Evolutionary conservation across 2,329 filamentous ascomycete species (phyloP).

Genomic region (Parafenestella ontariensis): DNA sequence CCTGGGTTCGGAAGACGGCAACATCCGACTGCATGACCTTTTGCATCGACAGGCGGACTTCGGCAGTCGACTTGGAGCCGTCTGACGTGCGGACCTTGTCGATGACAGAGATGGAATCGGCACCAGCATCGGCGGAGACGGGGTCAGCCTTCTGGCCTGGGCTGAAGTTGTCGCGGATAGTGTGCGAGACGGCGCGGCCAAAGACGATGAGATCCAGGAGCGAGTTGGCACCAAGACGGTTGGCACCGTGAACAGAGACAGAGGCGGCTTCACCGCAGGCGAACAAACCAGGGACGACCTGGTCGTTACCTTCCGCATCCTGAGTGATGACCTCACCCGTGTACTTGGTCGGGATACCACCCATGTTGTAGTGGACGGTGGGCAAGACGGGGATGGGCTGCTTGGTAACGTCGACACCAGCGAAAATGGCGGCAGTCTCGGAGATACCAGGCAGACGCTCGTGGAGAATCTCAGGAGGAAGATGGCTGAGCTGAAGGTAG

Average conservation of each 20-base stretch:
- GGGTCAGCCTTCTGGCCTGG: slow-evolving; percentile 82
- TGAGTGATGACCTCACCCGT: slow-evolving; percentile 94
- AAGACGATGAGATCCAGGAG: slow-evolving; percentile 97
- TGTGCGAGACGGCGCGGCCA: slow-evolving; percentile 95
- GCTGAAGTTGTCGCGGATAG: slow-evolving; percentile 91
- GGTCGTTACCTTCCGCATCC: slow-evolving; percentile 84
- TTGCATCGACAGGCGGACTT: slow-evolving; percentile 92
- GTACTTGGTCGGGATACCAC: slow-evolving; percentile 97
- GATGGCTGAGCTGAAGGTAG: slow-evolving; percentile 95
- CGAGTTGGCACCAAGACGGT: slow-evolving; percentile 97
- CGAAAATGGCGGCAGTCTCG: slow-evolving; percentile 96
- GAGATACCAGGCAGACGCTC: slow-evolving; percentile 98
- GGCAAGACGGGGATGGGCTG: slow-evolving; percentile 96
- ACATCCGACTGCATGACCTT: slow-evolving; percentile 99
- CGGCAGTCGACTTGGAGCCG: slow-evolving; percentile 85
- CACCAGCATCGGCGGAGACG: slow-evolving; percentile 82
- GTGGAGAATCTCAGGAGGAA: slow-evolving; percentile 89
- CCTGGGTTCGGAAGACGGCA: slow-evolving; percentile 93
- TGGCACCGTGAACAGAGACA: slow-evolving; percentile 97
- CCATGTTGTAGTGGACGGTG: slow-evolving; percentile 99
- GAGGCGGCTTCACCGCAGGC: slow-evolving; percentile 97
- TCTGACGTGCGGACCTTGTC: slow-evolving; percentile 85
- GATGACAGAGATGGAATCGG: slow-evolving; percentile 83
- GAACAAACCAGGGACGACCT: slow-evolving; percentile 93
- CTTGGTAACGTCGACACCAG: slow-evolving; percentile 95